phyloP scores from a whole-genome alignment of 306 rosid species.

The Cicer arietinum region DNA sequence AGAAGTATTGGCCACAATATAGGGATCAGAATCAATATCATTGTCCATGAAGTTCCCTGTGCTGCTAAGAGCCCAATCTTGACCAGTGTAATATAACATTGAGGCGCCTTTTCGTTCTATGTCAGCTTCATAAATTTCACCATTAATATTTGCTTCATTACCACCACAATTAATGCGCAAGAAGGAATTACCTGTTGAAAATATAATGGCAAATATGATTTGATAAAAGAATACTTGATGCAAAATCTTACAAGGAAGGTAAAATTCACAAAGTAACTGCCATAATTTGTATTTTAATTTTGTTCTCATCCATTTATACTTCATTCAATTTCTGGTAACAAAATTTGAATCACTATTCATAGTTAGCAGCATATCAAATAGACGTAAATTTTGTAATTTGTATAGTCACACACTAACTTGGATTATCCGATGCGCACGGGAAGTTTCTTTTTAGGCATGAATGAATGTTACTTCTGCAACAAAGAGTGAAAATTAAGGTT shows the following conservation, averaged over 20 bases:
- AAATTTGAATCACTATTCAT: not conserved
- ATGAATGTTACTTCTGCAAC: slow-evolving; percentile 58
- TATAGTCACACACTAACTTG: slow-evolving; percentile 51
- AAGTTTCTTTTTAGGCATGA: slow-evolving; percentile 74
- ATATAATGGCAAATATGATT: slow-evolving; percentile 17
- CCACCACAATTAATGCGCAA: slow-evolving; percentile 90
- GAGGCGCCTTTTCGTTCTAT: slow-evolving; percentile 81
- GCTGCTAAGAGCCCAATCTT: slow-evolving; percentile 90
- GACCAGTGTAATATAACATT: slow-evolving; percentile 58
- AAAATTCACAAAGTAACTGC: not conserved
- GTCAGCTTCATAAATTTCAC: slow-evolving; percentile 63
- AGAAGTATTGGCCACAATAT: slow-evolving; percentile 66
- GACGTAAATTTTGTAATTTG: slow-evolving; percentile 15
- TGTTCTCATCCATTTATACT: not conserved
- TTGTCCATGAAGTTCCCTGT: slow-evolving; percentile 94
- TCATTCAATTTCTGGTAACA: slow-evolving; percentile 5
- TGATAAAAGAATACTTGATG: not conserved
- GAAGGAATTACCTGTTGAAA: slow-evolving; percentile 60
- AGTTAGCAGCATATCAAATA: slow-evolving; percentile 26
- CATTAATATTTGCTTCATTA: slow-evolving; percentile 59
- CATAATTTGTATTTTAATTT: not conserved
- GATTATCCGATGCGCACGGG: slow-evolving; percentile 58
- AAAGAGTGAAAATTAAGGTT: slow-evolving; percentile 27
- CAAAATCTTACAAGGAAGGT: slow-evolving; percentile 1
- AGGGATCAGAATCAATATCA: slow-evolving; percentile 71